A percentile compares a stretch with the other conserved stretches of the same genome.
Evolutionary conservation across 2,329 filamentous ascomycete genomes (phyloP).

Genomic region (Nannizziopsis barbatae): DNA sequence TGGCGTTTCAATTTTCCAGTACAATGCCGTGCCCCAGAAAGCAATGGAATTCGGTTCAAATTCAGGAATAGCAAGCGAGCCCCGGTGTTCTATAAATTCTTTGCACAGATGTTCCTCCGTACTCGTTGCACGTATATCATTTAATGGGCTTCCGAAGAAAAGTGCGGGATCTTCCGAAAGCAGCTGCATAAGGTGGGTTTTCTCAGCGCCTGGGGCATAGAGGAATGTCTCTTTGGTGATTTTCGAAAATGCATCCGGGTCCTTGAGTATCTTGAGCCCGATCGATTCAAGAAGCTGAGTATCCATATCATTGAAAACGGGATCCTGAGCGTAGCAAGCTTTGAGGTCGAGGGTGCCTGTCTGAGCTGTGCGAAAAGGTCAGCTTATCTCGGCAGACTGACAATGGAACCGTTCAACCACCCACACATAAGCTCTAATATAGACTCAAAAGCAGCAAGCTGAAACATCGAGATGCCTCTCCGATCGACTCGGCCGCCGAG

Average conservation of each 20-base stretch:
- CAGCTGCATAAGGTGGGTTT: slow-evolving; percentile 40
- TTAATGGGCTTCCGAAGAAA: slow-evolving; percentile 45
- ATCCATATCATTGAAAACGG: slow-evolving; percentile 42
- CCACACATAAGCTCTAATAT: slow-evolving; percentile 22
- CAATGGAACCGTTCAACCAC: slow-evolving; percentile 15
- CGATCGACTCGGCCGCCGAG: slow-evolving; percentile 35
- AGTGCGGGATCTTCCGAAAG: slow-evolving; percentile 42
- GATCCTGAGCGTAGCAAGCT: slow-evolving; percentile 42
- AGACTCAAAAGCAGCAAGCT: slow-evolving; percentile 29
- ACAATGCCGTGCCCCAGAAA: slow-evolving; percentile 31
- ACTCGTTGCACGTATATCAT: slow-evolving; percentile 13
- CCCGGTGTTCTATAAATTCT: slow-evolving; percentile 2
- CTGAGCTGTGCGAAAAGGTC: slow-evolving; percentile 1
- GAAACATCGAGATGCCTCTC: slow-evolving; percentile 31
- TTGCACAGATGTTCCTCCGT: slow-evolving; percentile 17
- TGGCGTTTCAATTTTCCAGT: slow-evolving; percentile 17
- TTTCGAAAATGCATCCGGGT: slow-evolving; percentile 44
- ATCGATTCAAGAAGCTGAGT: slow-evolving; percentile 27
- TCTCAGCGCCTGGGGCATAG: slow-evolving; percentile 51
- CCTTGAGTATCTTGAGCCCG: slow-evolving; percentile 30
- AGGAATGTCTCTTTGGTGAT: slow-evolving; percentile 44
- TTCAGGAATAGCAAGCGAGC: slow-evolving; percentile 21
- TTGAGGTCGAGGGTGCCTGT: slow-evolving; percentile 26
- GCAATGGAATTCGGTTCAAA: slow-evolving; percentile 28
- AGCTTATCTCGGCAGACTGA: background rate